Percentiles rank a stretch among this genome's conserved stretches.
phyloP scores from a whole-genome alignment of 306 rosid genomes.

The Vigna mungo region DNA sequence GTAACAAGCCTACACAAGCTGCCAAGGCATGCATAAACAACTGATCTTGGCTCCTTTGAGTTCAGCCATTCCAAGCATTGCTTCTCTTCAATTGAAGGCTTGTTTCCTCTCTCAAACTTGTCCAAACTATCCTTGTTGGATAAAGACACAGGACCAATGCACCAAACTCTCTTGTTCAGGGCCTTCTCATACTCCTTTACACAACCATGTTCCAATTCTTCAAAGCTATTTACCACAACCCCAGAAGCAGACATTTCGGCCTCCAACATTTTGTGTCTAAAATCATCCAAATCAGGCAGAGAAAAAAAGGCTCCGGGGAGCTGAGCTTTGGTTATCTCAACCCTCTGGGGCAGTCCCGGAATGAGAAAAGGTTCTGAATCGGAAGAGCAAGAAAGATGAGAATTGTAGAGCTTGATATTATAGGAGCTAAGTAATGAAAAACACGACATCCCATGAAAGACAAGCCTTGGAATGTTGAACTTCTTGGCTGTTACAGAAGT shows the following conservation, averaged over 20 bases:
- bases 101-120: conserved; percentile 60
- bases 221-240: conserved; percentile 60
- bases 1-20: conserved; percentile 58
- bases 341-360: conserved; percentile 57
- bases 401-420: conserved; percentile 50
- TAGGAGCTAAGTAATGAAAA: conserved; percentile 55
- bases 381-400: conserved; percentile 49
- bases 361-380: conserved; percentile 58
- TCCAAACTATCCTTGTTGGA: conserved; percentile 50
- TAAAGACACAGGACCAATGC: conserved; percentile 66
- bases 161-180: conserved; percentile 56
- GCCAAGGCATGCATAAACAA: conserved; percentile 65
- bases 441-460: conserved; percentile 50
- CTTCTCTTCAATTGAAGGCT: conserved; percentile 40
- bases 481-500: conserved; percentile 27
- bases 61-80: conserved; percentile 56
- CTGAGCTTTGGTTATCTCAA: conserved; percentile 61
- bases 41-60: conserved; percentile 53
- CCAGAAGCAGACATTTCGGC: conserved; percentile 58
- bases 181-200: conserved; percentile 42
- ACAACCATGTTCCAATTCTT: conserved; percentile 53
- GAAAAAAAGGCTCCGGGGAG: conserved; percentile 62
- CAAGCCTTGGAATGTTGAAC: conserved; percentile 39
- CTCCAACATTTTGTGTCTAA: conserved; percentile 51
- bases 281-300: conserved; percentile 56